Evolutionary conservation across 2,329 filamentous ascomycete genomes (phyloP), one percentile per base, ranked within the genome.

Genomic region (Nigrograna mackinnonii): DNA sequence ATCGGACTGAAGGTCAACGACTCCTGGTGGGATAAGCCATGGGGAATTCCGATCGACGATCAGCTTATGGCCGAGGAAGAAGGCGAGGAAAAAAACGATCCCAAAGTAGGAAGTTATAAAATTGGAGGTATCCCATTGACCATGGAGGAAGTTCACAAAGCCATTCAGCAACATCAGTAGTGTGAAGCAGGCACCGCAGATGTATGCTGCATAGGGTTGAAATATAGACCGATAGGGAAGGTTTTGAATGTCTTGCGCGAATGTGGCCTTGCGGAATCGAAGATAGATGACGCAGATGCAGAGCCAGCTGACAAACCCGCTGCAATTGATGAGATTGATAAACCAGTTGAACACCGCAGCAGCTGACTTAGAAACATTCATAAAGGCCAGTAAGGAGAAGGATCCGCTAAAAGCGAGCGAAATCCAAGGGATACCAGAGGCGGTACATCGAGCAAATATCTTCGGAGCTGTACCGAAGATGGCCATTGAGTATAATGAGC

Each of bases 121-220:
- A 52, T 75, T 74, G 4, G 75, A 71, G 0, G 75, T 78, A 6
- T 72, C 78, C 77, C 83, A 91, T 18, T 82, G 71, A 58, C 85
- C 44, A 14, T 40, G 47, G 21, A 37, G 84, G 62, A 91, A 90
- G 7, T 85, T 78, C 22, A 83, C 79, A 66, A 90, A 91, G 1
- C 86, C 87, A 55, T 88, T 88, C 52, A 87, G 84, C 4, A 91
- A 65, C 1, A 79, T 80, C n/a, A 90, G 72, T 16, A 87, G 64
- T 5, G 65, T 58, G 38, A 89, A 76, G 17, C 82, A 56, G 17
- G 77, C 60, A 1, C 88, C 73, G 7, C 77, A 76, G 42, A 80
- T 69, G 56, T 77, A 87, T 0, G 85, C 79, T 2, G 80, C 80
- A 57, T 86, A 90, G 0, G 87, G 81, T 53, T 84, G 81, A 9